Base-by-base conservation (phyloP, 2,329 filamentous ascomycete genomes). In the Colletotrichum destructivum region DNA sequence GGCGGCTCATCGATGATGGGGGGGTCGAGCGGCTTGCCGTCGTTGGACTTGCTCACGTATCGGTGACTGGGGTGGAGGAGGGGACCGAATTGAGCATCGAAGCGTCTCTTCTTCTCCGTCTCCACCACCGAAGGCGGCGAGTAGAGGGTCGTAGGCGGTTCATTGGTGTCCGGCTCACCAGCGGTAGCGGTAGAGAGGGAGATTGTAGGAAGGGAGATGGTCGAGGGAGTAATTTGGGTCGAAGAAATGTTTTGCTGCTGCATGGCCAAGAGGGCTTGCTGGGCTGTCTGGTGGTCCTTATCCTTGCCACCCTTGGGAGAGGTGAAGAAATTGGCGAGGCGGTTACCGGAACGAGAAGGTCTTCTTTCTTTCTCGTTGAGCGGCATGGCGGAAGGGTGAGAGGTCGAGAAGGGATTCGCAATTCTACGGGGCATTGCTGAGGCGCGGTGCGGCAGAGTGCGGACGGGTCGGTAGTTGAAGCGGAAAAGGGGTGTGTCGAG, bases 1-100 rank as follows among this genome's bases (percentile, higher is more conserved):
- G 96, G 94, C 52, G 96, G 96, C 82, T 98, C 96, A 79, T 99
- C 96, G 80, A 98, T 94, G 71, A 98, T 86, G 6, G 96, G 95
- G 47, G 94, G 90, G 56, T 91, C 91, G 70, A 98, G 92, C 49
- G 92, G 89, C 77, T 91, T 90, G 76, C 95, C 96, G 23, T 71
- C 69, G 73, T 93, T 91, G 81, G 97, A 95, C 82, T 93, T 91
- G 87, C 95, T 98, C 74, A 93, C 92, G 84, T 98, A 98, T 79
- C 94, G 89, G 83, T 99, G 96, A 78, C 88, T 92, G 62, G 91
- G 89, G 75, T 94, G 92, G 75, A 91, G 88, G 61, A 98, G 87
- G 18, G 96, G 96, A 15, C 93, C 96, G 79, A 98, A 99, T 79
- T 98, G 95, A 46, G 96, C 93, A 79, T 98, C 94, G 77, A 92